These are phyloP conservation scores for Beauveria bassiana DNA, from an alignment of 2,329 filamentous ascomycete species.

Conservation along the genomic window DNA sequence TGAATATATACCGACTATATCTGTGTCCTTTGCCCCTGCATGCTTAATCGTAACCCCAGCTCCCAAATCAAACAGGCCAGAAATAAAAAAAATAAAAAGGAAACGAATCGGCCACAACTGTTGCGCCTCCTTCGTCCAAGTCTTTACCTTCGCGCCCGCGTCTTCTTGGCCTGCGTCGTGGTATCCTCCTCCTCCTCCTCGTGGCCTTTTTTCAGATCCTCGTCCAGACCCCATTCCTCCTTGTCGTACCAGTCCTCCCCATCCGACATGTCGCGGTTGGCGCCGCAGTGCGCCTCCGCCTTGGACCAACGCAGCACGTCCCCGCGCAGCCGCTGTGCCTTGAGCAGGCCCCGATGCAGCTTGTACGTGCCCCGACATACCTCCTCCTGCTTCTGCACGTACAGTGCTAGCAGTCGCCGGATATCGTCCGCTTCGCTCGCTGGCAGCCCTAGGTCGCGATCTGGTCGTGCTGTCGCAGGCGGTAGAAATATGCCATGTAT, in stretches of 20 bases:
- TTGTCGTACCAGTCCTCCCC: slow-evolving; percentile 86
- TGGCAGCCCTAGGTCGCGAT: slow-evolving; percentile 66
- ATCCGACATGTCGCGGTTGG: slow-evolving; percentile 70
- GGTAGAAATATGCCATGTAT: slow-evolving; percentile 70
- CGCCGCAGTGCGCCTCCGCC: slow-evolving; percentile 63
- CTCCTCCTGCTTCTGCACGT: slow-evolving; percentile 81
- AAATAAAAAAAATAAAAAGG: not conserved
- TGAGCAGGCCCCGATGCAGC: slow-evolving; percentile 63
- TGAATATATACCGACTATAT: not conserved
- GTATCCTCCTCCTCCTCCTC: slow-evolving; percentile 73
- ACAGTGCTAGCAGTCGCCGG: slow-evolving; percentile 63
- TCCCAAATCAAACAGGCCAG: not conserved
- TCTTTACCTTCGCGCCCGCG: slow-evolving; percentile 40
- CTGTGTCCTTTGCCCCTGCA: not conserved
- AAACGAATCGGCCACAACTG: not conserved
- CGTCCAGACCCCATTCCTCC: slow-evolving; percentile 68
- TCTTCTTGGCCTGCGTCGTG: slow-evolving; percentile 52
- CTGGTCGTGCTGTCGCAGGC: slow-evolving; percentile 52
- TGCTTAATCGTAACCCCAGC: not conserved
- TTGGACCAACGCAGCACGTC: slow-evolving; percentile 69
- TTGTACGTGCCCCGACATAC: slow-evolving; percentile 63
- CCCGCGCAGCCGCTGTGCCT: slow-evolving; percentile 63
- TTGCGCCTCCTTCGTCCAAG: not conserved
- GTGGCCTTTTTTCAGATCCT: slow-evolving; percentile 72
- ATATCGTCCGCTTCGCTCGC: slow-evolving; percentile 70